phyloP scores from a whole-genome alignment of 2,329 filamentous ascomycete species.

The Diaporthe eres region DNA sequence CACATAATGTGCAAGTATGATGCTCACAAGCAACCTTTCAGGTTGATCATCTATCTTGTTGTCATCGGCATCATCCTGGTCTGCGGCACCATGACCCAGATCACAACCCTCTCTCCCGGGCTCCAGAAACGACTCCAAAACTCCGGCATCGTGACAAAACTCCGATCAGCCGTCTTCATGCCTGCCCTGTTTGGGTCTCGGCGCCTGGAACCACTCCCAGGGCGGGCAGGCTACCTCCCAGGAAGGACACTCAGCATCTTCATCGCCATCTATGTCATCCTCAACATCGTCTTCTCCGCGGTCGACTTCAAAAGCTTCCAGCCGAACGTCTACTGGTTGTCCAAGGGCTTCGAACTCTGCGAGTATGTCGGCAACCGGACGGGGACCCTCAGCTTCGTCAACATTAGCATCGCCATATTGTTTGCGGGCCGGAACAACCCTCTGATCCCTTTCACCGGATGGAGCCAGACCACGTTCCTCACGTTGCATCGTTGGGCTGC shows the following conservation, averaged over 20 bases:
- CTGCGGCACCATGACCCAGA: conserved; percentile 13
- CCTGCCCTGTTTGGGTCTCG: conserved; percentile 4
- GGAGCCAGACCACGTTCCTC: conserved; percentile 77
- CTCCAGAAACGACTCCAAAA: conserved; percentile 11
- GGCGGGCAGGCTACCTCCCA: conserved; percentile 17
- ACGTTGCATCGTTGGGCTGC: conserved; percentile 78
- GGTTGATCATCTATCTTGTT: conserved; percentile 5
- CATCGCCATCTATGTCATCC: conserved; percentile 55
- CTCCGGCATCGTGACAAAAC: not conserved
- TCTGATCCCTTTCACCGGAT: conserved; percentile 77
- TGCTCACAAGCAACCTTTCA: not conserved
- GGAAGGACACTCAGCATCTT: conserved; percentile 50
- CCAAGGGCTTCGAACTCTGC: not conserved
- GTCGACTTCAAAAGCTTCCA: conserved; percentile 48
- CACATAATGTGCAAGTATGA: too few relatives aligned
- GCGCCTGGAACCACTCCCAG: conserved; percentile 7
- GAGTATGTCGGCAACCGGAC: conserved; percentile 73
- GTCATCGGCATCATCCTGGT: conserved; percentile 17
- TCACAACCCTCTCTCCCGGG: not conserved
- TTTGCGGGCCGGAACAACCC: conserved; percentile 78
- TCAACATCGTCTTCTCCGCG: conserved; percentile 54
- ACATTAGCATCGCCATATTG: conserved; percentile 75
- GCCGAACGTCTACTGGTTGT: conserved; percentile 47
- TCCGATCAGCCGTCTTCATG: conserved; percentile 9
- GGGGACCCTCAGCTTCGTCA: conserved; percentile 74